phyloP scores from a whole-genome alignment of 1,139 yeast genomes.

The Meyerozyma sp. region DNA sequence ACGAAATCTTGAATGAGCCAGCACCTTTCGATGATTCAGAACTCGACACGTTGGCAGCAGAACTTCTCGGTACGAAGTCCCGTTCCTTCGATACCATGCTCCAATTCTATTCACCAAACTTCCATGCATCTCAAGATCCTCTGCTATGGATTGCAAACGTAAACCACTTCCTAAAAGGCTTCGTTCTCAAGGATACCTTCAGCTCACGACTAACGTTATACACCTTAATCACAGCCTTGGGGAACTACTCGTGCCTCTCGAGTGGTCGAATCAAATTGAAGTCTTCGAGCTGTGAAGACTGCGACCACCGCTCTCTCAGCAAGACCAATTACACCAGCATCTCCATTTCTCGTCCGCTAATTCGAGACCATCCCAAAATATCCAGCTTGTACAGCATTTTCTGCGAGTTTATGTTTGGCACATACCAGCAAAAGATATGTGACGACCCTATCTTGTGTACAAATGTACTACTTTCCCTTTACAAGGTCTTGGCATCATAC shows the following conservation, averaged over 20 bases:
- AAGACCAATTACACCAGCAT: constrained; percentile 20
- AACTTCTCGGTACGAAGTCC: constrained; percentile 4
- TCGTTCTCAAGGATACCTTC: constrained; percentile 3
- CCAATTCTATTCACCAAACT: neutral
- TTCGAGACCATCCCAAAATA: constrained; percentile 19
- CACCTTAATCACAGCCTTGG: constrained; percentile 34
- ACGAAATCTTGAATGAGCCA: neutral
- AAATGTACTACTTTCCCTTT: constrained; percentile 40
- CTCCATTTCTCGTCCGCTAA: constrained; percentile 16
- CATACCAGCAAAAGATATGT: constrained; percentile 6
- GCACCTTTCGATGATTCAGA: constrained; percentile 16
- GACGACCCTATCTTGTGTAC: constrained; percentile 27
- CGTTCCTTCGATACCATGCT: neutral
- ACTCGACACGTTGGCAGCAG: constrained; percentile 10
- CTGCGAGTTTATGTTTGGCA: constrained; percentile 13
- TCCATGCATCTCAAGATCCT: constrained; percentile 3
- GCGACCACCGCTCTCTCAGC: constrained; percentile 26
- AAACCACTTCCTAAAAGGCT: constrained; percentile 4
- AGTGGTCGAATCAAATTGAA: constrained; percentile 26
- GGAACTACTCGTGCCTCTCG: constrained; percentile 38
- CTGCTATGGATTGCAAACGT: constrained; percentile 21
- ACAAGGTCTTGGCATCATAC: constrained; percentile 44
- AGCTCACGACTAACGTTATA: constrained; percentile 14
- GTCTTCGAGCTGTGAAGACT: constrained; percentile 31
- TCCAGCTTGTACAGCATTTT: constrained; percentile 19